Percentiles rank a stretch among this genome's conserved stretches.
phyloP scores from a whole-genome alignment of 495 filamentous ascomycete species.

The Penicillium bialowiezense region DNA sequence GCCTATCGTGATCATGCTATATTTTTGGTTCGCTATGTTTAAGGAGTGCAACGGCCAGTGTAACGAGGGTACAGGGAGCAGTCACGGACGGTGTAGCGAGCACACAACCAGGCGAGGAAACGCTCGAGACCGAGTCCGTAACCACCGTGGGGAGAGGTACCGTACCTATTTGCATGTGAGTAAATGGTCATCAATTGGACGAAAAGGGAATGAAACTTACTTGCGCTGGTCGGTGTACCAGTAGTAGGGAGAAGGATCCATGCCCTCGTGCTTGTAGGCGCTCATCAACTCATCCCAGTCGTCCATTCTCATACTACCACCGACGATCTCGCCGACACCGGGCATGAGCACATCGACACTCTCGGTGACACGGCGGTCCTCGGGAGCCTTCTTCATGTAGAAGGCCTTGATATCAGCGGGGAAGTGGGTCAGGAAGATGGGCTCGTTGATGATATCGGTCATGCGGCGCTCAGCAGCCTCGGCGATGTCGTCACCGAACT shows the following conservation, averaged over 20 bases:
- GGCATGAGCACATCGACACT: conserved; percentile 96
- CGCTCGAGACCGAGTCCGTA: conserved; percentile 95
- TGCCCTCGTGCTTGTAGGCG: conserved; percentile 83
- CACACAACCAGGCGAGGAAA: conserved; percentile 95
- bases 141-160: conserved; percentile 89
- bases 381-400: conserved; percentile 93
- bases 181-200: too few species aligned
- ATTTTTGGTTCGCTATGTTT: conserved; percentile 15
- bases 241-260: conserved; percentile 85
- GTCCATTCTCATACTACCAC: conserved; percentile 94
- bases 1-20: conserved; percentile 9
- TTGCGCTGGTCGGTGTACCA: conserved; percentile 99
- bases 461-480: conserved; percentile 96
- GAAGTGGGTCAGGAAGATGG: conserved; percentile 97
- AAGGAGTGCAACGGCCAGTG: conserved; percentile 92
- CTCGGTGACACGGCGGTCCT: conserved; percentile 88
- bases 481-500: conserved; percentile 96
- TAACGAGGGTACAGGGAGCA: conserved; percentile 90
- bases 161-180: conserved; percentile 60
- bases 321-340: conserved; percentile 94
- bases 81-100: conserved; percentile 86
- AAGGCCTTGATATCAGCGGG: conserved; percentile 98
- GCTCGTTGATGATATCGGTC: conserved; percentile 92
- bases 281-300: conserved; percentile 88
- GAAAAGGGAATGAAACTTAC: conserved; percentile 52